A percentile compares a stretch with the other conserved stretches of the same genome.
These are phyloP conservation scores for Zopfia rhizophila DNA, from an alignment of 2,329 filamentous ascomycete species.

Conservation along the genomic window DNA sequence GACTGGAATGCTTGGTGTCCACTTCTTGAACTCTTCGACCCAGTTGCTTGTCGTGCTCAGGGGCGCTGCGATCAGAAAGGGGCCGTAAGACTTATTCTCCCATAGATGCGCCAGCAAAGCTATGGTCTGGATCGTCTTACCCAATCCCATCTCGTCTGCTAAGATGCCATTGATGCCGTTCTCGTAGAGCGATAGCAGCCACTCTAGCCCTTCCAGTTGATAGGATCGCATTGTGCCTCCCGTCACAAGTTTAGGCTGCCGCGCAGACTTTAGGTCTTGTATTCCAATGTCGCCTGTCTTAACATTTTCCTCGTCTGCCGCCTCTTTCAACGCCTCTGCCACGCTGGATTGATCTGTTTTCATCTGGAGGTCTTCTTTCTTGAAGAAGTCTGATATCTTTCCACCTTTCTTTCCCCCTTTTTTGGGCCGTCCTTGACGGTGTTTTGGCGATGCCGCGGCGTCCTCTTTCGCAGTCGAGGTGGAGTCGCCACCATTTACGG, in stretches of 20 bases:
- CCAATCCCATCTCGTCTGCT: slow-evolving; percentile 93
- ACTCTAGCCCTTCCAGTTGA: slow-evolving; percentile 92
- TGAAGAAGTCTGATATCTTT: slow-evolving; percentile 69
- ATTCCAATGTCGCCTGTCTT: slow-evolving; percentile 70
- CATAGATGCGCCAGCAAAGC: slow-evolving; percentile 86
- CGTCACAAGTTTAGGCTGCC: slow-evolving; percentile 85
- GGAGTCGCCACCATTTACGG: slow-evolving; percentile 25
- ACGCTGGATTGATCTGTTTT: slow-evolving; percentile 64
- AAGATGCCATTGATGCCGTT: slow-evolving; percentile 92
- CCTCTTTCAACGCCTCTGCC: slow-evolving; percentile 67
- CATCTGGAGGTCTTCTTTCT: slow-evolving; percentile 66
- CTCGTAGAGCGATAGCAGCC: slow-evolving; percentile 85
- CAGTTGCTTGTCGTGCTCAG: slow-evolving; percentile 94
- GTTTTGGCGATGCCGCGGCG: slow-evolving; percentile 34
- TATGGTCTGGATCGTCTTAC: slow-evolving; percentile 93
- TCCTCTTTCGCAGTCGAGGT: slow-evolving; percentile 30
- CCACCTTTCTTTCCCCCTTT: slow-evolving; percentile 41
- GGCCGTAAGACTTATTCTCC: slow-evolving; percentile 87
- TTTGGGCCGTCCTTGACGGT: slow-evolving; percentile 53
- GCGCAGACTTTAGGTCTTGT: slow-evolving; percentile 79
- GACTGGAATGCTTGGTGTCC: slow-evolving; percentile 89
- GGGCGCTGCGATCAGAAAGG: slow-evolving; percentile 90
- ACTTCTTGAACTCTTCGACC: slow-evolving; percentile 92
- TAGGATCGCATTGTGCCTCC: slow-evolving; percentile 94
- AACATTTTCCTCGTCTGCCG: slow-evolving; percentile 66